Evolutionary conservation across 1,139 yeast genomes (phyloP).

Genomic region (Yamadazyma triangularis): DNA sequence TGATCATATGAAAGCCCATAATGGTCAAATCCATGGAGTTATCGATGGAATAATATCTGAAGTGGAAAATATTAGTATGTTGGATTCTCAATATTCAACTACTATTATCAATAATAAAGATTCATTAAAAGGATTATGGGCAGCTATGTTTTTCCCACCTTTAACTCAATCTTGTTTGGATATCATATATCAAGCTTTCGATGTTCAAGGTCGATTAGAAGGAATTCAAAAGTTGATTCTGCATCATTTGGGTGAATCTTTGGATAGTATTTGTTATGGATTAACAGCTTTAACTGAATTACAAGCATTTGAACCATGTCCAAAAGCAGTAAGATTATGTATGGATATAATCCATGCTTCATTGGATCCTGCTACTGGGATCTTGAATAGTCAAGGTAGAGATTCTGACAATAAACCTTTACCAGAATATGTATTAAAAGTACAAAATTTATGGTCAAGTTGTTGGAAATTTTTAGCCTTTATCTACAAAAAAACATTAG

Average conservation of each 20-base stretch:
- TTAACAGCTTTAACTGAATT: conserved; percentile 43
- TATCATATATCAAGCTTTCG: conserved; percentile 71
- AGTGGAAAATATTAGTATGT: conserved; percentile 31
- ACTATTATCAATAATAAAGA: conserved; percentile 18
- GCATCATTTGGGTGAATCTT: conserved; percentile 37
- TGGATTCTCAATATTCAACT: conserved; percentile 43
- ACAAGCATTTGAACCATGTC: conserved; percentile 67
- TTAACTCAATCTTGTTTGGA: conserved; percentile 68
- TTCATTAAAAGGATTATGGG: conserved; percentile 58
- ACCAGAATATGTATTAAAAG: conserved; percentile 1
- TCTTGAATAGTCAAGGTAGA: conserved; percentile 4
- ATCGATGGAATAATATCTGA: conserved; percentile 19
- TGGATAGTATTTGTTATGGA: conserved; percentile 41
- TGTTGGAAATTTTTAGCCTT: conserved; percentile 71
- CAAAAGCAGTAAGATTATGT: conserved; percentile 66
- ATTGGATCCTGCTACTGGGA: conserved; percentile 52
- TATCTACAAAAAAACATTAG: conserved; percentile 62
- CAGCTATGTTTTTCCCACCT: conserved; percentile 59
- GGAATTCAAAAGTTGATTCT: conserved; percentile 56
- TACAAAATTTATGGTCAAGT: conserved; percentile 51
- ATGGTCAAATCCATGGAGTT: conserved; percentile 23
- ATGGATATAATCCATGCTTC: conserved; percentile 69
- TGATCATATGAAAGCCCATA: conserved; percentile 28
- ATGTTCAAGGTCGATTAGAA: conserved; percentile 58
- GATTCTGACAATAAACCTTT: conserved; percentile 1